phyloP scores from a whole-genome alignment of 805 yeast species.

The Zygosaccharomyces siamensis region DNA sequence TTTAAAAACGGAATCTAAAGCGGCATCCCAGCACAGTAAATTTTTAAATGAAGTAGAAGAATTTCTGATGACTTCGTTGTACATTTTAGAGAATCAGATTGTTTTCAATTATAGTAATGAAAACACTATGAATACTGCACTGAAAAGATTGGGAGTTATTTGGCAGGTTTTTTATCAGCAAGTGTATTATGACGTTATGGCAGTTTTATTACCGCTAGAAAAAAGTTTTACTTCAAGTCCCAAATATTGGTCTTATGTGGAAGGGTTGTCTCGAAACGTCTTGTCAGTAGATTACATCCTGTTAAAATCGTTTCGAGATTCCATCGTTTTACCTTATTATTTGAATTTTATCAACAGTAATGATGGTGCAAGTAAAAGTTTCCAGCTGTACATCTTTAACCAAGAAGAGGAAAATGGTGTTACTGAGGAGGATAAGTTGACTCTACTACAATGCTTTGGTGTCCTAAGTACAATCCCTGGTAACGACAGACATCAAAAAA shows the following conservation, averaged over 20 bases:
- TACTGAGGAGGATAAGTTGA: constrained; percentile 40
- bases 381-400: constrained; percentile 32
- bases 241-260: constrained; percentile 29
- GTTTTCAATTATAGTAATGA: constrained; percentile 33
- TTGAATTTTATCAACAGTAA: constrained; percentile 38
- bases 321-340: constrained; percentile 49
- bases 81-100: constrained; percentile 36
- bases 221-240: constrained; percentile 23
- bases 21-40: constrained; percentile 22
- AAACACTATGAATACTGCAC: constrained; percentile 34
- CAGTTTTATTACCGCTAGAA: constrained; percentile 54
- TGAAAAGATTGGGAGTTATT: constrained; percentile 38
- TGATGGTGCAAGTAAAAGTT: constrained; percentile 33
- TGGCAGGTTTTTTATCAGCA: constrained; percentile 58
- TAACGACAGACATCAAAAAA: constrained; percentile 50
- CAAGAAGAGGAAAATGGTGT: constrained; percentile 39
- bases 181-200: constrained; percentile 54
- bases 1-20: constrained; percentile 27
- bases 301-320: constrained; percentile 47
- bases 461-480: constrained; percentile 50
- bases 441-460: constrained; percentile 59
- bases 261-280: constrained; percentile 10
- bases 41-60: constrained; percentile 30
- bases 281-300: constrained; percentile 39
- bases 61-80: constrained; percentile 36